A percentile compares a stretch with the other conserved stretches of the same genome.
Conservation (phyloP, 441 rosid genomes). For the Codiaeum variegatum region DNA sequence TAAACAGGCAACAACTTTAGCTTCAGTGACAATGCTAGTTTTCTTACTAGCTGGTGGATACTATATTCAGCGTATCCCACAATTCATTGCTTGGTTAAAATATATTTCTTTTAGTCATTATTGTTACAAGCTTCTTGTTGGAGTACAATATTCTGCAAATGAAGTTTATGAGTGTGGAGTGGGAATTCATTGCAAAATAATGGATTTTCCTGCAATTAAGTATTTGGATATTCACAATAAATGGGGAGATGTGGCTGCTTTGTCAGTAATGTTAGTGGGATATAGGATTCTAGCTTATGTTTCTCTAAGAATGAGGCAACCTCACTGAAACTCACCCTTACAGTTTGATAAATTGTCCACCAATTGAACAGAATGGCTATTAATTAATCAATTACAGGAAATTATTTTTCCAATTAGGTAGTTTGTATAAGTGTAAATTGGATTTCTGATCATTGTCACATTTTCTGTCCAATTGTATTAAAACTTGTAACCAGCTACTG, state of each 20-base stretch:
- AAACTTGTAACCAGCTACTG: not conserved
- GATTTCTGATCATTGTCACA: conserved; percentile 15
- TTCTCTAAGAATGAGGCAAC: conserved; percentile 47
- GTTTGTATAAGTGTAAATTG: conserved; percentile 17
- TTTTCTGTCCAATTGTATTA: conserved; percentile 13
- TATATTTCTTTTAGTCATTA: conserved; percentile 77
- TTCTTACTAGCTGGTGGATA: conserved; percentile 81
- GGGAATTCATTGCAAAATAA: conserved; percentile 53
- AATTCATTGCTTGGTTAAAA: conserved; percentile 81
- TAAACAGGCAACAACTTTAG: conserved; percentile 72
- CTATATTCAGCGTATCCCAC: conserved; percentile 77
- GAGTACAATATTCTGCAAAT: conserved; percentile 54
- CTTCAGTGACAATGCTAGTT: conserved; percentile 78
- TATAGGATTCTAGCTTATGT: conserved; percentile 77
- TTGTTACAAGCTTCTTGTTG: conserved; percentile 76
- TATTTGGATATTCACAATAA: conserved; percentile 38
- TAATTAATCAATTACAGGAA: not conserved
- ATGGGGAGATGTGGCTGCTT: conserved; percentile 60
- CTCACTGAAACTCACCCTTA: conserved; percentile 27
- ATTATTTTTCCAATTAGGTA: conserved; percentile 10
- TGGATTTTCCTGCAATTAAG: conserved; percentile 69
- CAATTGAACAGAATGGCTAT: not conserved
- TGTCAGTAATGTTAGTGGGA: conserved; percentile 66
- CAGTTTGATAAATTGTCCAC: not conserved
- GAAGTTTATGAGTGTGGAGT: conserved; percentile 62